Base-by-base conservation (phyloP, 257 asterid species). In the Solanum okadae region DNA sequence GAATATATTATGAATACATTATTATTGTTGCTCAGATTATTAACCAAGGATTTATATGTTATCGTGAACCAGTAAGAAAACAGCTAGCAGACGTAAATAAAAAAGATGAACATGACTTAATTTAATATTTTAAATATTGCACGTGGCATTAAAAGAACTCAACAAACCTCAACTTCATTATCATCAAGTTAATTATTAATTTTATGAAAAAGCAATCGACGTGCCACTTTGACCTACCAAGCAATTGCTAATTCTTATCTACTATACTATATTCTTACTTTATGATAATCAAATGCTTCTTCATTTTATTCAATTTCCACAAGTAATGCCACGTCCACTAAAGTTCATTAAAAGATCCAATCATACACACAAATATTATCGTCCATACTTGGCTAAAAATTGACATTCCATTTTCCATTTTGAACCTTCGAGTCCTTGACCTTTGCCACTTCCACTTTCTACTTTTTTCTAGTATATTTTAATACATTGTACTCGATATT, bases 181-280 rank as follows among this genome's bases (percentile, higher is more conserved):
- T n/a, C n/a, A n/a, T n/a, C n/a, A n/a, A n/a, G n/a, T n/a, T n/a
- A 15, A 46, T 16, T 44, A 25, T 8, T 73, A 6, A 27, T 10
- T 22, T 52, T 25, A 12, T 16, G 83, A 13, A 61, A 87, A 88
- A 87, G 40, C 86, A 42, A 35, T 52, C 59, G 86, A 89, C 91
- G 90, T 90, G 91, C 81, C 67, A 78, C 16, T 90, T 89, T 90
- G 93, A 90, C 93, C 88, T 10, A 81, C 94, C 92, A 81, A 92
- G 89, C 93, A 82, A 59, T 65, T 87, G 25, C 42, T 27, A 81
- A 81, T 81, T 81, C 86, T 81, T 81, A 81, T 81, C 86, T 46
- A 23, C 40, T 29, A 44, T 46, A 13, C 40, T 29, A 27, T 16
- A n/a, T 79, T 12, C 56, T 20, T 38, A 75, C 40, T 42, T 68